phyloP scores from a whole-genome alignment of 2,329 filamentous ascomycete genomes.

The Aquanectria penicillioides region DNA sequence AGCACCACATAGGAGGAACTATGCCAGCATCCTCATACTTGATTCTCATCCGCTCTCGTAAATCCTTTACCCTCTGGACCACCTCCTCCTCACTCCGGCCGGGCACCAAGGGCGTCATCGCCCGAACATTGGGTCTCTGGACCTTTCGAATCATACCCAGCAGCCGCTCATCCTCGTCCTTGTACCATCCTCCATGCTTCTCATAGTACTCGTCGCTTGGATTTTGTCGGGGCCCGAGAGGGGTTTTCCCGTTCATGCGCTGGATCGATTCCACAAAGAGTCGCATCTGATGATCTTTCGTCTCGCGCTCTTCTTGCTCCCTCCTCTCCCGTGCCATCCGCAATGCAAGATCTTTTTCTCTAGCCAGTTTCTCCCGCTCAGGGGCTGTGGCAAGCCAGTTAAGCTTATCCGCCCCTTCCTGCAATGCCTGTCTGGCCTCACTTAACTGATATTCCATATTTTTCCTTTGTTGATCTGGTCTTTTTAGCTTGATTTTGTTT shows the following conservation, averaged over 20 bases:
- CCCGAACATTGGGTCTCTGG: slow-evolving; percentile 19
- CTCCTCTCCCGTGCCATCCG: background rate
- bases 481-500: background rate
- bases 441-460: background rate
- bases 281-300: slow-evolving; percentile 11
- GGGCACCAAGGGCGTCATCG: slow-evolving; percentile 28
- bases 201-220: slow-evolving; percentile 29
- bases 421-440: slow-evolving; percentile 7
- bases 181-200: slow-evolving; percentile 38
- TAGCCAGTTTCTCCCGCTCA: slow-evolving; percentile 1
- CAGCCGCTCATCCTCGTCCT: slow-evolving; percentile 41
- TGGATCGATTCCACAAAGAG: slow-evolving; percentile 24
- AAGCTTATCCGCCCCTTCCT: slow-evolving; percentile 20
- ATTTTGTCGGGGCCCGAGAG: background rate
- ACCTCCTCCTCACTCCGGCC: slow-evolving; percentile 31
- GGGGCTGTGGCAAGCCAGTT: slow-evolving; percentile 7
- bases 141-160: slow-evolving; percentile 36
- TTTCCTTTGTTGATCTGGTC: slow-evolving; percentile 7
- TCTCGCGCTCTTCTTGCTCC: background rate
- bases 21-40: slow-evolving; percentile 30
- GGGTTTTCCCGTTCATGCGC: background rate
- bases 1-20: slow-evolving; percentile 41
- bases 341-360: slow-evolving; percentile 15
- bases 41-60: slow-evolving; percentile 32
- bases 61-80: slow-evolving; percentile 26